These are phyloP conservation scores for Fusarium avenaceum DNA, from an alignment of 2,329 filamentous ascomycete genomes.

Conservation along the genomic window DNA sequence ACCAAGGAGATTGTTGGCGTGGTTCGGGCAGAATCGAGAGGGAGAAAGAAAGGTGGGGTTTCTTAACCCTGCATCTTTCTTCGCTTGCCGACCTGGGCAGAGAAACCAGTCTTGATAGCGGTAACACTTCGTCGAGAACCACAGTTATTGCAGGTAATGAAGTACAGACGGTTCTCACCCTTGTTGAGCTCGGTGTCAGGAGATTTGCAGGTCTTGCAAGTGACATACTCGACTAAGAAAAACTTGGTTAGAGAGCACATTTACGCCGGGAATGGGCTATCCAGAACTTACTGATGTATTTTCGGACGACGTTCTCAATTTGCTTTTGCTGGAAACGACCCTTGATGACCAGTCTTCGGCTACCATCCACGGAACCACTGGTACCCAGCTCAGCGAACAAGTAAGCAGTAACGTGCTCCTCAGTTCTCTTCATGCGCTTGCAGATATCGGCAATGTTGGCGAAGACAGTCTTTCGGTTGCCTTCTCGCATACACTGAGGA, in stretches of 20 bases:
- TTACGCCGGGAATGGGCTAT: not conserved
- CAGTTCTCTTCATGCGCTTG: slow-evolving; percentile 98
- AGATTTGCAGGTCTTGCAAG: slow-evolving; percentile 97
- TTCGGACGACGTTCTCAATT: slow-evolving; percentile 95
- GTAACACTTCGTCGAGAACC: slow-evolving; percentile 88
- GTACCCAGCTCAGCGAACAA: slow-evolving; percentile 98
- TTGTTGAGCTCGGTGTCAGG: slow-evolving; percentile 97
- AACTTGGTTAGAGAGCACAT: slow-evolving; percentile 49
- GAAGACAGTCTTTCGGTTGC: slow-evolving; percentile 99
- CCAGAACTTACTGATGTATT: slow-evolving; percentile 85
- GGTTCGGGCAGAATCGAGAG: slow-evolving; percentile 18
- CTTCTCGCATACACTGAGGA: slow-evolving; percentile 98
- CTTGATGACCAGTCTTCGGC: slow-evolving; percentile 95
- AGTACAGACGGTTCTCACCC: slow-evolving; percentile 98
- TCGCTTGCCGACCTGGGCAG: slow-evolving; percentile 98
- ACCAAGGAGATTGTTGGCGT: slow-evolving; percentile 18
- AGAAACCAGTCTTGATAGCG: slow-evolving; percentile 99
- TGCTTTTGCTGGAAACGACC: slow-evolving; percentile 99
- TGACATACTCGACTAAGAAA: slow-evolving; percentile 87
- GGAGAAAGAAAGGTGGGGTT: slow-evolving; percentile 13
- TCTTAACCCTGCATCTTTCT: slow-evolving; percentile 89
- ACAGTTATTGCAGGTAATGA: slow-evolving; percentile 93
- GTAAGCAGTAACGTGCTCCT: slow-evolving; percentile 97
- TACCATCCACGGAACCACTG: slow-evolving; percentile 93
- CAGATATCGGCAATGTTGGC: slow-evolving; percentile 99